Conservation (phyloP, 1,139 yeast species). For the Sugiyamaella japonica region DNA sequence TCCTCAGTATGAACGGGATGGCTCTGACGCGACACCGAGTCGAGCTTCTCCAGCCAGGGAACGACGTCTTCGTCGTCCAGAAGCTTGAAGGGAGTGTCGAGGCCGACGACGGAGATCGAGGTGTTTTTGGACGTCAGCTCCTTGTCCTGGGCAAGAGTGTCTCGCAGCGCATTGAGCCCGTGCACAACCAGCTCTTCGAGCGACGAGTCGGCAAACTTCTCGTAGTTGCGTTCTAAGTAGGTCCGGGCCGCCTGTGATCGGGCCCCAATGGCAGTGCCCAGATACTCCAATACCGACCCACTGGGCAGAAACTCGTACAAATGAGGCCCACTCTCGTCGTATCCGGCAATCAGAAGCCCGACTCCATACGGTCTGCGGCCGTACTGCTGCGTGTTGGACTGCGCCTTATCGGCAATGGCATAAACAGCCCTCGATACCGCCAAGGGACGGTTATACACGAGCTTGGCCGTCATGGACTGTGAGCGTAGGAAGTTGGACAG, state of each 20-base stretch:
- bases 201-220: constrained; percentile 58
- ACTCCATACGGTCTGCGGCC: constrained; percentile 98
- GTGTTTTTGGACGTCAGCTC: constrained; percentile 84
- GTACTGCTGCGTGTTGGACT: constrained; percentile 90
- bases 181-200: constrained; percentile 78
- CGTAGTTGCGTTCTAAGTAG: constrained; percentile 82
- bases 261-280: constrained; percentile 96
- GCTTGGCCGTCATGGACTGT: constrained; percentile 84
- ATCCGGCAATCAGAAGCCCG: constrained; percentile 87
- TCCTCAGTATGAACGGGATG: constrained; percentile 11
- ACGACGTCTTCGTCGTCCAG: constrained; percentile 87
- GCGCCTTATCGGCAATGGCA: constrained; percentile 94
- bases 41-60: constrained; percentile 68
- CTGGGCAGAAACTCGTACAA: constrained; percentile 94
- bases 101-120: constrained; percentile 87
- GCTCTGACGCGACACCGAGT: constrained; percentile 48
- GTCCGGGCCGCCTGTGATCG: constrained; percentile 98
- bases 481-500: constrained; percentile 84
- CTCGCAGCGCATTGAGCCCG: constrained; percentile 90
- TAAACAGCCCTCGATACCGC: constrained; percentile 82
- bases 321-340: constrained; percentile 93
- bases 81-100: constrained; percentile 67
- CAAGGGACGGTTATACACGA: constrained; percentile 86
- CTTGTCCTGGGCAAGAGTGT: constrained; percentile 90
- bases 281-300: constrained; percentile 88